Evolutionary conservation across 805 yeast species (phyloP), one percentile per base, ranked within the genome.

Genomic region (Lachancea nothofagi): DNA sequence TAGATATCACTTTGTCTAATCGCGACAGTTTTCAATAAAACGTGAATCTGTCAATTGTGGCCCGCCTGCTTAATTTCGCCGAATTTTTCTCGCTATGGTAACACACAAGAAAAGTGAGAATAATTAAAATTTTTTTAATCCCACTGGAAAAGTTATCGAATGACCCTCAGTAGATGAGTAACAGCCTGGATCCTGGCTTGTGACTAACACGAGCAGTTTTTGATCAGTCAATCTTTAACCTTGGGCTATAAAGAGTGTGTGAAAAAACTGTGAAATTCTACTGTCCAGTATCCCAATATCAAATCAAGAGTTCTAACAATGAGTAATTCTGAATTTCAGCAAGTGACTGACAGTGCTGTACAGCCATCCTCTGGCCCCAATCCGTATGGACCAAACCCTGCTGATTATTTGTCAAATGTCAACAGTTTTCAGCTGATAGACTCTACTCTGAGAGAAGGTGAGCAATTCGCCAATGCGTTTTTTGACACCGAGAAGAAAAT

Each of bases 391-490:
- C 94, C 96, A 52, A 84, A 90, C 62, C 97, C 97, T 42, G 78
- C 86, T 38, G 98, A 90, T 70, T 89, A 69, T 63, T 67, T 90
- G 44, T 86, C 96, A 21, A 90, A 90, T 61, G 97, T 90, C 25
- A 72, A 82, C 49, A 79, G 76, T 51, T 90, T 89, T 69, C 88
- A 90, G 72, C 65, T 90, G 57, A 90, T 90, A 59, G 98, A 90
- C 70, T 85, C 96, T 25, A 90, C 98, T 4, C 73, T 90, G 43
- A 79, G 98, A 71, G 98, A 90, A 69, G 98, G 98, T 64, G 98
- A 90, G 69, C 98, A 90, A 67, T 90, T 90, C 61, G 97, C 97
- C 58, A 90, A 90, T 60, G 95, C 98, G 3, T 93, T 90, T 67
- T 90, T 90, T 72, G 70, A 79, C 53, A 85, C 96, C 14, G 97